phyloP scores from a whole-genome alignment of 805 yeast genomes.

The Cyberlindnera maritima region DNA sequence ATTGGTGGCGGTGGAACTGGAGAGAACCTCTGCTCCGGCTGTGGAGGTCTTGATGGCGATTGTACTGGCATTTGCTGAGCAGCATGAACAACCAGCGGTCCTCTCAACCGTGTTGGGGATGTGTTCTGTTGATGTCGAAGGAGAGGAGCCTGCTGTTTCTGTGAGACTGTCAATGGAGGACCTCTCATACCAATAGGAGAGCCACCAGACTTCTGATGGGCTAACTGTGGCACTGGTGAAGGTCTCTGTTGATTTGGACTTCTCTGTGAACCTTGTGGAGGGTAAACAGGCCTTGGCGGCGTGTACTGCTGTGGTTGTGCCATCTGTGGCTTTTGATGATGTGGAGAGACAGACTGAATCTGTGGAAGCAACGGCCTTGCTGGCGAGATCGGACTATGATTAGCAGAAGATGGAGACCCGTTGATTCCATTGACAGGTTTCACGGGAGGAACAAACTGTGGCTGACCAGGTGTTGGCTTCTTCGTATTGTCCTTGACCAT shows the following conservation, averaged over 20 bases:
- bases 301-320: constrained; percentile 7
- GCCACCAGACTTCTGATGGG: neutral
- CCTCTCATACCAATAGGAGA: constrained; percentile 1
- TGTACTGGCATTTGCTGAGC: neutral
- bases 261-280: constrained; percentile 3
- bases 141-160: neutral
- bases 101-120: neutral
- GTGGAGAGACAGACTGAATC: constrained; percentile 3
- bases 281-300: constrained; percentile 3
- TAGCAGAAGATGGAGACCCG: neutral
- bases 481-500: neutral
- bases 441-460: constrained; percentile 7
- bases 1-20: neutral
- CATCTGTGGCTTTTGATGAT: constrained; percentile 1
- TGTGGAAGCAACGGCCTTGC: constrained; percentile 9
- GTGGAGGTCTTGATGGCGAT: neutral
- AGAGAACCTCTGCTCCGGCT: neutral
- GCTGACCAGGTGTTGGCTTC: constrained; percentile 2
- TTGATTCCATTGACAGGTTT: constrained; percentile 5
- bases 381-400: constrained; percentile 3
- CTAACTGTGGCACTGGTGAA: neutral
- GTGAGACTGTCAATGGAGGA: neutral
- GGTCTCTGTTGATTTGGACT: constrained; percentile 6
- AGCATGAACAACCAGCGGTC: neutral
- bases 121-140: neutral